Evolutionary conservation across 495 filamentous ascomycete species (phyloP), one percentile per base, ranked within the genome.

Genomic region (Aspergillus heteromorphus): DNA sequence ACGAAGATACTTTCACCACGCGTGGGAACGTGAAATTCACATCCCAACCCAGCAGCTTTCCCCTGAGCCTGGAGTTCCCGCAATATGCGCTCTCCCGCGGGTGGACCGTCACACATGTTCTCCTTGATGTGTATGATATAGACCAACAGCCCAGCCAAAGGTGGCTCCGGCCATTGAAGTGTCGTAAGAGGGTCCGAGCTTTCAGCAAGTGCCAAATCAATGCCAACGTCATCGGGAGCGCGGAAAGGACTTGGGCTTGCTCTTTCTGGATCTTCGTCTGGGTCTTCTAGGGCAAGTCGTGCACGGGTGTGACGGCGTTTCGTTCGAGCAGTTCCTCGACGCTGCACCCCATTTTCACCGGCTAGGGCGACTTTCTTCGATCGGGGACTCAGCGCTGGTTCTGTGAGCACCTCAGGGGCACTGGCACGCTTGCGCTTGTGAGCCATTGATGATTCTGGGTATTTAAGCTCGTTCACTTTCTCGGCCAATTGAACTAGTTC

Each of bases 71-170:
- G 55, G 45, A 97, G 68, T 59, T 95, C 79, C 51, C 65, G 54
- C n/a, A 92, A 59, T 10, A 97, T 93, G 3, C 59, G 78, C 19
- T 87, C 81, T 0, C 77, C 74, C 0, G 85, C 79, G 40, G 74
- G 63, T 11, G 81, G 80, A 14, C 83, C 88, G 64, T 89, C 87
- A 14, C 67, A 69, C 47, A 92, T 67, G 18, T 74, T 81, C 20
- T 93, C 89, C 64, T 95, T 95, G 55, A 92, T 79, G 61, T 95
- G 90, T 25, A 92, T 95, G 36, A 93, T 80, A 40, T 91, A 86
- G 11, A 95, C 73, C 48, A 72, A 74, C 17, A 87, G 52, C 0
- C 80, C 82, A 18, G 64, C 59, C 52, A 87, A 57, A 14, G 82
- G 83, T 31, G 60, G 61, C 14, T 52, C 49, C 1, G 42, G 30